A percentile compares a stretch with the other conserved stretches of the same genome.
phyloP scores from a whole-genome alignment of 73 alveolate genomes.

The Tetrahymena thermophila region DNA sequence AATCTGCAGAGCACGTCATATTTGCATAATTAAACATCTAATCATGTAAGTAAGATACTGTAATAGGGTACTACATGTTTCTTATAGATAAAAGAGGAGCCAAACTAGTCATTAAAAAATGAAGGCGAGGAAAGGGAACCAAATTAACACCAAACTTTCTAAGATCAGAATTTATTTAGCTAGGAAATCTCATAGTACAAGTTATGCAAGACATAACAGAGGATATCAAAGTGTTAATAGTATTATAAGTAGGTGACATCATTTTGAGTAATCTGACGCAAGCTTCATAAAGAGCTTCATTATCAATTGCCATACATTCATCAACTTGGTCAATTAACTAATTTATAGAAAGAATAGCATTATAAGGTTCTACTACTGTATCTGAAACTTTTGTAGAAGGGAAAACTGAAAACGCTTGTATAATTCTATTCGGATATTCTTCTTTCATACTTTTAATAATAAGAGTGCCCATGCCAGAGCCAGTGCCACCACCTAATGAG shows the following conservation, averaged over 20 bases:
- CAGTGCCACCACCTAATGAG: constrained; percentile 75
- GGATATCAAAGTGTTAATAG: constrained; percentile 25
- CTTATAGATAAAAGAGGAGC: constrained; percentile 42
- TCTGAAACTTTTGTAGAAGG: constrained; percentile 42
- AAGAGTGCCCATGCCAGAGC: constrained; percentile 35
- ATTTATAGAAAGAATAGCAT: constrained; percentile 6
- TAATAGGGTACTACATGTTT: too few relatives aligned
- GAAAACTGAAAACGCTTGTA: not conserved
- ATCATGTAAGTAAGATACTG: not conserved
- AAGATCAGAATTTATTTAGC: constrained; percentile 33
- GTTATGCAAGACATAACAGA: constrained; percentile 44
- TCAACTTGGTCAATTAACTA: not conserved
- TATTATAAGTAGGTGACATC: constrained; percentile 35
- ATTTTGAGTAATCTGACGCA: constrained; percentile 7
- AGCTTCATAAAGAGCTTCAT: constrained; percentile 49
- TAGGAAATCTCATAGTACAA: constrained; percentile 52
- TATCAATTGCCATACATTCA: not conserved
- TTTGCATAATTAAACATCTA: constrained; percentile 3
- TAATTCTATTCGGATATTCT: not conserved
- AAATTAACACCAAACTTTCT: constrained; percentile 49
- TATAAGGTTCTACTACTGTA: constrained; percentile 73
- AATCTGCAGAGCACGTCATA: constrained; percentile 58
- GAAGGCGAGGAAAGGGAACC: constrained; percentile 62
- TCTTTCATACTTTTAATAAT: not conserved
- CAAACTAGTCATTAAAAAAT: constrained; percentile 28